Conservation (phyloP, 495 filamentous ascomycete species). For the Polyplosphaeria fusca region DNA sequence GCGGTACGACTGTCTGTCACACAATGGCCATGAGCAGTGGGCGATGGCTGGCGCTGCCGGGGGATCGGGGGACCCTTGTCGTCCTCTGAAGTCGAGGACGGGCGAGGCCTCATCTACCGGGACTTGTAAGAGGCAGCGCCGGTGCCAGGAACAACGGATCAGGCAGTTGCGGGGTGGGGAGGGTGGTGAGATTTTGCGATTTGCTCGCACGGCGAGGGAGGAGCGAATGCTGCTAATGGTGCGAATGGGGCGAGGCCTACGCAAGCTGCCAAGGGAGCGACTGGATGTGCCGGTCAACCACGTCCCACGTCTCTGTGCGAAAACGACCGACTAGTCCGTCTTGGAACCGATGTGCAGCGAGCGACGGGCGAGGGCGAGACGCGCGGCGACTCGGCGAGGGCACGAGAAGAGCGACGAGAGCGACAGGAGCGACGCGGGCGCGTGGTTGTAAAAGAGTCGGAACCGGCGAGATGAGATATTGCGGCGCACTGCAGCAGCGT, state of each 20-base stretch:
- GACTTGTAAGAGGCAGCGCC: too few species aligned
- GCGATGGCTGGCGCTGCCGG: background rate
- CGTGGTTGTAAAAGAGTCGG: background rate
- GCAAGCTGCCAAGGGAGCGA: constrained; percentile 10
- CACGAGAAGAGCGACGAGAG: background rate
- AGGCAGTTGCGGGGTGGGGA: too few species aligned
- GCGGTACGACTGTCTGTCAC: background rate
- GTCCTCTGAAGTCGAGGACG: constrained; percentile 13
- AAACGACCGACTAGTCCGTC: constrained; percentile 11
- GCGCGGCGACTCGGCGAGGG: constrained; percentile 12
- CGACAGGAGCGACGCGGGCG: background rate
- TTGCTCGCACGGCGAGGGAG: background rate
- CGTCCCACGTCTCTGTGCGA: background rate
- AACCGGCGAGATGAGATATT: background rate
- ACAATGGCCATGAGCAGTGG: constrained; percentile 6
- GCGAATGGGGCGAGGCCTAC: background rate
- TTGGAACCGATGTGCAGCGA: background rate
- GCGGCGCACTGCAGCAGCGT: background rate
- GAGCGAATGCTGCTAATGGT: background rate
- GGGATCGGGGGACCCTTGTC: constrained; percentile 2
- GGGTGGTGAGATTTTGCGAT: background rate
- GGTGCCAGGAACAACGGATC: too few species aligned
- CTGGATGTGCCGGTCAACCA: background rate
- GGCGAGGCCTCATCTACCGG: constrained; percentile 15
- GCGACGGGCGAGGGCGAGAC: constrained; percentile 2